Conservation (phyloP, 768 basidiomycete genomes). For the Coprinopsis strossmayeri region DNA sequence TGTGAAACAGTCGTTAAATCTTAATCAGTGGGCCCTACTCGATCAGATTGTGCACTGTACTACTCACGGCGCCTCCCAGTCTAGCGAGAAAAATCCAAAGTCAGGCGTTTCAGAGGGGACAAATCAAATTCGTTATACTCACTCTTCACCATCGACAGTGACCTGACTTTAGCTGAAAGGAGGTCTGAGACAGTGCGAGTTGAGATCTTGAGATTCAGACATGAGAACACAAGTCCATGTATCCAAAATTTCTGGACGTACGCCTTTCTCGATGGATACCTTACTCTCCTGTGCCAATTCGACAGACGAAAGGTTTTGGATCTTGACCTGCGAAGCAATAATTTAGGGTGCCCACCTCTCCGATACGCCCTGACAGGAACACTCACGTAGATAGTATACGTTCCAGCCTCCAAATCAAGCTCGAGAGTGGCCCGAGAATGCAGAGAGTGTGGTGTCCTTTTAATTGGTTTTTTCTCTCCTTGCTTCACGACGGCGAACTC, state of each 20-base stretch:
- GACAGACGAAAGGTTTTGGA: not conserved
- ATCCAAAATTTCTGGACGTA: not conserved
- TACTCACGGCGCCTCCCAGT: not conserved
- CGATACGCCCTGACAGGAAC: not conserved
- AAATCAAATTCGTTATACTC: not conserved
- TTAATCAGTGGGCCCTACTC: not conserved
- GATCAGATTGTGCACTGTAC: not conserved
- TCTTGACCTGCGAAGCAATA: not conserved
- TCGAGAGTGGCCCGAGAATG: slow-evolving; percentile 35
- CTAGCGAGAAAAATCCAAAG: too few relatives aligned
- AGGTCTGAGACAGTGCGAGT: not conserved
- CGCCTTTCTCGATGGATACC: not conserved
- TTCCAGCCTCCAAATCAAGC: slow-evolving; percentile 31
- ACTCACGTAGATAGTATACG: slow-evolving; percentile 34
- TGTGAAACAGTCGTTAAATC: not conserved
- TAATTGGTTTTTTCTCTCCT: too few relatives aligned
- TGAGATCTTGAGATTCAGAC: too few relatives aligned
- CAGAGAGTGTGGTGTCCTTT: too few relatives aligned
- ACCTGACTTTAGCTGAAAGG: not conserved
- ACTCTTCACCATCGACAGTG: not conserved
- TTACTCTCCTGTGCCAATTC: not conserved
- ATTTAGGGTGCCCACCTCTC: not conserved
- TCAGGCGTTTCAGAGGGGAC: not conserved
- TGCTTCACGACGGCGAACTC: slow-evolving; percentile 42
- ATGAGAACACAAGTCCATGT: not conserved